These are phyloP conservation scores for Phytophthora kernoviae DNA, from an alignment of 352 stramenopile genomes.

Conservation along the genomic window DNA sequence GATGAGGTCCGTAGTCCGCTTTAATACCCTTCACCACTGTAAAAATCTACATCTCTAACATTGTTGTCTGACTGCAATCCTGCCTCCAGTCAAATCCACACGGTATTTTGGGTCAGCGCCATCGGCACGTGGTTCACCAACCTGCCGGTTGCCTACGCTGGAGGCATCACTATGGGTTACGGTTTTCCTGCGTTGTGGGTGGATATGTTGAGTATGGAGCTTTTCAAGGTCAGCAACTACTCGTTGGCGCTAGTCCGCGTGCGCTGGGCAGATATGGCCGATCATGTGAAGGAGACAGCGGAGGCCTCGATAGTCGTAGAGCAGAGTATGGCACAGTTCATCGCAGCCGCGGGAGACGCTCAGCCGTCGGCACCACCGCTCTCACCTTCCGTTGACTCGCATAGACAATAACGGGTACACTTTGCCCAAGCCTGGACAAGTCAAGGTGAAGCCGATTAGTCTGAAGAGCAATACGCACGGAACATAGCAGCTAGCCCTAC, in stretches of 20 bases:
- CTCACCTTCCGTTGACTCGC: background rate
- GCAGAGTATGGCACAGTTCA: slow-evolving; percentile 64
- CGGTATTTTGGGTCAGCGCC: slow-evolving; percentile 67
- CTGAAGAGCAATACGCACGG: slow-evolving; percentile 5
- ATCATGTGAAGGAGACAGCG: slow-evolving; percentile 49
- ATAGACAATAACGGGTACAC: background rate
- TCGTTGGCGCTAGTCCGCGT: slow-evolving; percentile 44
- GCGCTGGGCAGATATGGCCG: slow-evolving; percentile 55
- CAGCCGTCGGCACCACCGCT: slow-evolving; percentile 49
- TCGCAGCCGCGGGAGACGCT: slow-evolving; percentile 63
- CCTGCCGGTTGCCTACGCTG: slow-evolving; percentile 58
- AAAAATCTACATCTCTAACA: slow-evolving; percentile 1
- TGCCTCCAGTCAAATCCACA: slow-evolving; percentile 52
- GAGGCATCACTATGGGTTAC: slow-evolving; percentile 51
- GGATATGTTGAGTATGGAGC: slow-evolving; percentile 65
- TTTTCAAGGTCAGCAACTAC: slow-evolving; percentile 67
- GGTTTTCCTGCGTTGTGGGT: slow-evolving; percentile 70
- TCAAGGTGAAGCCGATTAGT: background rate
- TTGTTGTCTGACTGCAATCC: slow-evolving; percentile 3
- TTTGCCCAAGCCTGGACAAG: too few species aligned
- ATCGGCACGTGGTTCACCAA: slow-evolving; percentile 73
- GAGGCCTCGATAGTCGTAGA: slow-evolving; percentile 49
- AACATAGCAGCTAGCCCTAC: too few species aligned
- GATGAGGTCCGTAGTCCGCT: slow-evolving; percentile 71
- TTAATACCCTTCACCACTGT: background rate